phyloP scores from a whole-genome alignment of 495 filamentous ascomycete genomes.

The Melanomma pulvis-pyrius region DNA sequence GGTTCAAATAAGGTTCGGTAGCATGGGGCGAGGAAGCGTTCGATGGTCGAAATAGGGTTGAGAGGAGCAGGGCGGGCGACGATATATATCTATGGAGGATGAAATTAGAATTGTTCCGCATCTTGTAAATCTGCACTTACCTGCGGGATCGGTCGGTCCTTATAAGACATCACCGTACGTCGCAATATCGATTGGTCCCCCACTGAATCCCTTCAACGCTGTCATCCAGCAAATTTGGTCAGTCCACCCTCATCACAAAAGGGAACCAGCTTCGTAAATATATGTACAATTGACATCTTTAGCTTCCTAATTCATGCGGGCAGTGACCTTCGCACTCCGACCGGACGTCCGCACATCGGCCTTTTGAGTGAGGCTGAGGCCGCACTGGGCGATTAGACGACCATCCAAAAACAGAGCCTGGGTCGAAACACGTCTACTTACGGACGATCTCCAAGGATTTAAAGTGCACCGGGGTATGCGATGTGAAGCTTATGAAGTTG shows the following conservation, averaged over 20 bases:
- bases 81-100: slow-evolving; percentile 1
- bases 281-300: not conserved
- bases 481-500: slow-evolving; percentile 17
- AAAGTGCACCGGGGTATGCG: slow-evolving; percentile 12
- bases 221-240: not conserved
- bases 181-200: not conserved
- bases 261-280: not conserved
- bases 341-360: slow-evolving; percentile 12
- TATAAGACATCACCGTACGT: not conserved
- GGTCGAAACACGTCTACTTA: not conserved
- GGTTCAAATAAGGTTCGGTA: not conserved
- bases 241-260: not conserved
- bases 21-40: not conserved
- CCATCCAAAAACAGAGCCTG: not conserved
- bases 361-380: slow-evolving; percentile 9
- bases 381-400: not conserved
- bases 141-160: not conserved
- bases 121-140: not conserved
- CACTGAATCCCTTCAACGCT: not conserved
- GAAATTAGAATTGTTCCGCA: slow-evolving; percentile 1
- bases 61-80: not conserved
- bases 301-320: not conserved
- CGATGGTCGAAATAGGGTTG: not conserved
- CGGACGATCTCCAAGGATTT: slow-evolving; percentile 25
- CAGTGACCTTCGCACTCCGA: slow-evolving; percentile 4